Conservation (phyloP, 208 protist genomes). For the Leishmania major region DNA sequence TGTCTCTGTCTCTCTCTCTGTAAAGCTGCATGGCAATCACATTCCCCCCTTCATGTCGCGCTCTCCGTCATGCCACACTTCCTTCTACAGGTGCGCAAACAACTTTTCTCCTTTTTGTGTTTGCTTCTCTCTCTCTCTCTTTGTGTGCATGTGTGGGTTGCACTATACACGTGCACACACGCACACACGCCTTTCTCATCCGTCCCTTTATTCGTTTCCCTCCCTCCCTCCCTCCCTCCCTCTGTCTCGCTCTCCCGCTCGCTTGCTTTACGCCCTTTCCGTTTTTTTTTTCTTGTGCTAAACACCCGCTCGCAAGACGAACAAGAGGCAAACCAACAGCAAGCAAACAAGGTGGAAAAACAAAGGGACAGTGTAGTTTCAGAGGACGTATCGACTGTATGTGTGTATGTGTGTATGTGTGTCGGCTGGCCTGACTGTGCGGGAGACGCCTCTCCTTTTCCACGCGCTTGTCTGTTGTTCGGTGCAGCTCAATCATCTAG, state of each 20-base stretch:
- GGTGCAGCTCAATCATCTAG: not conserved
- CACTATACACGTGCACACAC: not conserved
- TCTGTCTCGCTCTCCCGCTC: not conserved
- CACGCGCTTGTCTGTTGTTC: not conserved
- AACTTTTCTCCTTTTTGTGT: not conserved
- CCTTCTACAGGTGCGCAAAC: not conserved
- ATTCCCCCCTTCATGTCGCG: too few species aligned
- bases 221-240: not conserved
- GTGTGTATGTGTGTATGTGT: not conserved
- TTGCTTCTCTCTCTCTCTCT: not conserved
- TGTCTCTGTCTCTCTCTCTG: not conserved
- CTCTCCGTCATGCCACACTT: not conserved
- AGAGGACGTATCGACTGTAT: not conserved
- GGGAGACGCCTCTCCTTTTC: not conserved
- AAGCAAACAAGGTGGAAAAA: not conserved
- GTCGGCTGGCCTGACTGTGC: not conserved
- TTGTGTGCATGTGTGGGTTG: not conserved
- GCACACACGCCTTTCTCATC: not conserved
- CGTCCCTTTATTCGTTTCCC: not conserved
- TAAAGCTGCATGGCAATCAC: too few species aligned
- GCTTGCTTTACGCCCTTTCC: not conserved
- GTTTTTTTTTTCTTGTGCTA: not conserved
- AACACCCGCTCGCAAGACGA: not conserved
- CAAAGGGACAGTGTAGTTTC: not conserved
- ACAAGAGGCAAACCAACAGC: not conserved